Evolutionary conservation across 495 filamentous ascomycete species (phyloP), one percentile per base, ranked within the genome.

Genomic region (Astrothelium subdiscretum): DNA sequence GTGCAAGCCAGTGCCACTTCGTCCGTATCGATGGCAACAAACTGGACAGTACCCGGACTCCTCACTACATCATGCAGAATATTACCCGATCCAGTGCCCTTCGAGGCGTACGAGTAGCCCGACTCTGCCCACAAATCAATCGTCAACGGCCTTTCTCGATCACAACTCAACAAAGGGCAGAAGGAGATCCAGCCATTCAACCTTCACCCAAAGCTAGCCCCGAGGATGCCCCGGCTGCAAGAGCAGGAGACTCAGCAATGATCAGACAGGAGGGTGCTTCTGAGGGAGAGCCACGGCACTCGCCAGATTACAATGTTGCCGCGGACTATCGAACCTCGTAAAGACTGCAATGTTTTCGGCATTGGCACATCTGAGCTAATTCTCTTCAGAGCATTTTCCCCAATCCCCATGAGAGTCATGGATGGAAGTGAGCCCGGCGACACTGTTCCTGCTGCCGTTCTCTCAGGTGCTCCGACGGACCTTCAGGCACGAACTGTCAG

Each of bases 391-490:
- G 82, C 81, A 71, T 98, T 90, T 77, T 95, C 92, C 32, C 92
- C 90, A 26, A 83, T 96, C 48, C 91, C 94, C 61, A 89, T 85
- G 77, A 80, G 84, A 62, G 84, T 95, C 58, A 90, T 95, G 83
- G 87, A 92, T 73, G 92, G 91, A 67, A 94, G 88, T 72, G 91
- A 96, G 74, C 84, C 87, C n/a, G 83, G 81, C 32, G 83, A 84
- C 10, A 73, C 85, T 59, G 78, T 91, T 27, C 83, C 91, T 15
- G 94, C 90, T 38, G 91, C 89, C 60, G 83, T 92, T 48, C 79
- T 97, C 27, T 97, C 94, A 13, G 94, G 94, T 32, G 95, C 94
- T 48, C 94, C 94, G 27, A 84, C 91, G 35, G 95, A 97, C 67
- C 80, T 97, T 4, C 91, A 97, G 75, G 90, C 91, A 52, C 82